Percentiles rank a stretch among this genome's conserved stretches.
Evolutionary conservation across 164 flowering plant genomes (phyloP).

Genomic region (Macadamia tetraphylla): DNA sequence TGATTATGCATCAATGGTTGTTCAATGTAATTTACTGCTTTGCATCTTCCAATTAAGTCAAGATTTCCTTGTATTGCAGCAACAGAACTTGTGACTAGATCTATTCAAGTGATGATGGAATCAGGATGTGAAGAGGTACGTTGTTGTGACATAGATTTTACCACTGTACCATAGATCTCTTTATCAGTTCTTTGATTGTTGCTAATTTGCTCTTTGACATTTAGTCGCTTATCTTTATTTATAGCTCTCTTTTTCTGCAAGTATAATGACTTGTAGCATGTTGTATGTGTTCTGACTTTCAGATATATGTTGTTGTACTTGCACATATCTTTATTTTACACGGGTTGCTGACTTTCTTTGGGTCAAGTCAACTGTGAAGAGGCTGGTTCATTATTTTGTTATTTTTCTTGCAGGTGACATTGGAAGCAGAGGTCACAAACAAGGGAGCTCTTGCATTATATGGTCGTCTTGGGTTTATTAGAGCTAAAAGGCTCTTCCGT

Average conservation of each 20-base stretch:
- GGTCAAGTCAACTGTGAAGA: background rate
- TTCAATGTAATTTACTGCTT: background rate
- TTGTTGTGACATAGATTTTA: background rate
- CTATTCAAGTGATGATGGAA: slow-evolving; percentile 89
- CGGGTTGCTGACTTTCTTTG: no score
- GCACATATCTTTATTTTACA: no score
- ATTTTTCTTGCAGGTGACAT: slow-evolving; percentile 55
- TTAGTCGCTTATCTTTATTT: no score
- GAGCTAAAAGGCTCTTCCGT: slow-evolving; percentile 91
- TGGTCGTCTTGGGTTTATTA: slow-evolving; percentile 91
- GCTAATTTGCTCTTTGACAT: no score
- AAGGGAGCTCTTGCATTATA: slow-evolving; percentile 96
- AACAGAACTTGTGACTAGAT: slow-evolving; percentile 84
- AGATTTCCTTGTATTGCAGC: slow-evolving; percentile 48
- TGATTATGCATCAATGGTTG: no score
- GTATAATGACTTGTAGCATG: no score
- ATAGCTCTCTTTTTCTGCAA: no score
- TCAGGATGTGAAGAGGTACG: slow-evolving; percentile 98
- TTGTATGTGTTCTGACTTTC: no score
- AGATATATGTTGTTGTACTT: no score
- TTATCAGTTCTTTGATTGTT: no score
- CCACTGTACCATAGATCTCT: background rate
- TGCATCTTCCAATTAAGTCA: slow-evolving; percentile 8
- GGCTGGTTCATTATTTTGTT: background rate
- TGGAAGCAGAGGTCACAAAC: slow-evolving; percentile 98